A percentile compares a stretch with the other conserved stretches of the same genome.
phyloP scores from a whole-genome alignment of 2,329 filamentous ascomycete species.

The Phyllosticta ampelicida region DNA sequence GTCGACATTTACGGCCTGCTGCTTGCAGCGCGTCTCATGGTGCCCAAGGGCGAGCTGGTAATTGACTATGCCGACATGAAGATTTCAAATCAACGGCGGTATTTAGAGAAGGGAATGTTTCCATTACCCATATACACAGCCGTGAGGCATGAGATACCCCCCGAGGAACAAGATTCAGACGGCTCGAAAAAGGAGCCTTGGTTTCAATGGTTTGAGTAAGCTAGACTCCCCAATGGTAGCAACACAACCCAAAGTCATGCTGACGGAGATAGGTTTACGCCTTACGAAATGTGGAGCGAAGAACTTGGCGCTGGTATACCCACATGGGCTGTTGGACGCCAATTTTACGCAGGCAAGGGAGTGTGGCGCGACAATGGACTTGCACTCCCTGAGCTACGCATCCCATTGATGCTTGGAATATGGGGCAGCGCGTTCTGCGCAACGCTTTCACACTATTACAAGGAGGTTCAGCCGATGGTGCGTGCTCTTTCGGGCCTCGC shows the following conservation, averaged over 20 bases:
- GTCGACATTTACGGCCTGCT: conserved; percentile 89
- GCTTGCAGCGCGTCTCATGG: conserved; percentile 70
- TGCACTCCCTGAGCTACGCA: conserved; percentile 70
- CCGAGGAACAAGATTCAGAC: conserved; percentile 33
- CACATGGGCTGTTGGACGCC: conserved; percentile 82
- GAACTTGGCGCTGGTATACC: conserved; percentile 87
- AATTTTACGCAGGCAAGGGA: conserved; percentile 63
- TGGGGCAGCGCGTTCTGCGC: conserved; percentile 96
- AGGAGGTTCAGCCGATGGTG: conserved; percentile 77
- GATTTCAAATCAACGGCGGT: conserved; percentile 72
- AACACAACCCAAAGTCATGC: not conserved
- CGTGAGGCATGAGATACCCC: conserved; percentile 87
- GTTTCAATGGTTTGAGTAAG: conserved; percentile 96
- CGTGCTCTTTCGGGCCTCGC: conserved; percentile 63
- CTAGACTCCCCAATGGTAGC: not conserved
- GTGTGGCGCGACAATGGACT: conserved; percentile 52
- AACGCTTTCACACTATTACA: conserved; percentile 91
- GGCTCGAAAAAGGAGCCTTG: conserved; percentile 54
- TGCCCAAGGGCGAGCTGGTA: conserved; percentile 73
- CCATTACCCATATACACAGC: conserved; percentile 93
- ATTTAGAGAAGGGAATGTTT: conserved; percentile 64
- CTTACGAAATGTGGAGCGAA: conserved; percentile 92
- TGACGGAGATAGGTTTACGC: conserved; percentile 42
- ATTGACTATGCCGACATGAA: conserved; percentile 75
- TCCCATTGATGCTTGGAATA: conserved; percentile 82